phyloP scores from a whole-genome alignment of 495 filamentous ascomycete genomes.

The Trypethelium eluteriae region DNA sequence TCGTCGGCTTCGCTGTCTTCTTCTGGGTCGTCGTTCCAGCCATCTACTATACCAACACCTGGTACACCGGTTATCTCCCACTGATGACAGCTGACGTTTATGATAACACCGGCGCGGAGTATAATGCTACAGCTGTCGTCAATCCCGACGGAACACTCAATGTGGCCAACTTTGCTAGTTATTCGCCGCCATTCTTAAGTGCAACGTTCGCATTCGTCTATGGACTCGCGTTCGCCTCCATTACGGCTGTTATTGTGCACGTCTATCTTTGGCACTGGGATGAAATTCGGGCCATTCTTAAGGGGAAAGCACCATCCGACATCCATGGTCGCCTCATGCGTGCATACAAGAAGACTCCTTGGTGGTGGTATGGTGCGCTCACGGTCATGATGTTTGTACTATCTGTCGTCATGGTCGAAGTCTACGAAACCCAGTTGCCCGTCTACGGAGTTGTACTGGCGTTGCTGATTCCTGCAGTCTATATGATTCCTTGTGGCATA shows the following conservation, averaged over 20 bases:
- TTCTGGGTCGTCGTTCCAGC: conserved; percentile 35
- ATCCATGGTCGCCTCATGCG: conserved; percentile 71
- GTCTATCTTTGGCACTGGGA: conserved; percentile 54
- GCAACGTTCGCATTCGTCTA: conserved; percentile 59
- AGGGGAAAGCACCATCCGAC: conserved; percentile 12
- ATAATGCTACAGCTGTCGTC: conserved; percentile 44
- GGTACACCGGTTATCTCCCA: conserved; percentile 75
- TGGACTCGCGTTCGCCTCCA: conserved; percentile 69
- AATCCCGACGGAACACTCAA: conserved; percentile 13
- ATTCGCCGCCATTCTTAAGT: conserved; percentile 44
- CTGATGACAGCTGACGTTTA: conserved; percentile 69
- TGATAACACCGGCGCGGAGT: conserved; percentile 69
- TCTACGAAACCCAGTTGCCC: conserved; percentile 12
- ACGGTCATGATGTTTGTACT: conserved; percentile 1
- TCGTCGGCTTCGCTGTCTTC: conserved; percentile 34
- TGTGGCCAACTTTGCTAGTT: conserved; percentile 48
- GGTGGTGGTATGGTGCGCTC: conserved; percentile 52
- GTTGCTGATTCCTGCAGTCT: conserved; percentile 60
- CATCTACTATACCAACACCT: conserved; percentile 61
- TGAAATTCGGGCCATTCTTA: conserved; percentile 1
- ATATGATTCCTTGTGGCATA: conserved; percentile 74
- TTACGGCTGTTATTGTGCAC: conserved; percentile 64
- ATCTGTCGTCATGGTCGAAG: conserved; percentile 12
- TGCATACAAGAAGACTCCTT: conserved; percentile 65
- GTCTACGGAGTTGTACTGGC: conserved; percentile 69